phyloP scores from a whole-genome alignment of 179 eudicot genomes.

The Drosera spatulata region DNA sequence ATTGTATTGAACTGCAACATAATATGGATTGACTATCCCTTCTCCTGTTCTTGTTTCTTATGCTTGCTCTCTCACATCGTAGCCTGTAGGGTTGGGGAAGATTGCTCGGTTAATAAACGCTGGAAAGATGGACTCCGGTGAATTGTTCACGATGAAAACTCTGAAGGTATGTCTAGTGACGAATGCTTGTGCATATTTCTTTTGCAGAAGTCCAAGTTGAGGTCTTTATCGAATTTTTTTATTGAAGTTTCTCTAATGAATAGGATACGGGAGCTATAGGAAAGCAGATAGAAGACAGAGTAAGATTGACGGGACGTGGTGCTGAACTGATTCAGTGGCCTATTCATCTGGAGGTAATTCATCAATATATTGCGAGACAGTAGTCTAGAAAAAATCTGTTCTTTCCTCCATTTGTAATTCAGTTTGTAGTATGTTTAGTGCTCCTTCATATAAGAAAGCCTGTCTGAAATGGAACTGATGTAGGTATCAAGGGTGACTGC shows the following conservation, averaged over 20 bases:
- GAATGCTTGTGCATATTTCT: neutral
- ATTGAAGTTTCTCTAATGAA: neutral
- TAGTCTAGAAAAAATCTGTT: neutral
- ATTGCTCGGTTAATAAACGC: constrained; percentile 83
- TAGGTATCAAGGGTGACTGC: constrained; percentile 90
- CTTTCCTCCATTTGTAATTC: neutral
- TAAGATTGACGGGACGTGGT: constrained; percentile 93
- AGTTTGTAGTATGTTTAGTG: neutral
- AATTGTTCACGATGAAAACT: constrained; percentile 87
- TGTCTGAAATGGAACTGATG: neutral
- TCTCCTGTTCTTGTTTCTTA: too few species aligned
- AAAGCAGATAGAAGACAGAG: constrained; percentile 89
- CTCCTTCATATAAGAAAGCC: neutral
- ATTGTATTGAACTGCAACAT: too few species aligned
- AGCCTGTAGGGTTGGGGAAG: constrained; percentile 96
- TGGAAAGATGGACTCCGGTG: constrained; percentile 89
- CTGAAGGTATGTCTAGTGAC: constrained; percentile 35
- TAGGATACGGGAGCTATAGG: constrained; percentile 86
- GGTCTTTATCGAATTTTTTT: constrained; percentile 5
- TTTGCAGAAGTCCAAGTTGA: neutral
- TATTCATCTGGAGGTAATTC: constrained; percentile 86
- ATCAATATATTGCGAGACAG: neutral
- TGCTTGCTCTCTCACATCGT: constrained; percentile 11
- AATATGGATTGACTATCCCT: too few species aligned
- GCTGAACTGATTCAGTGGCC: constrained; percentile 78